A percentile compares a stretch with the other conserved stretches of the same genome.
phyloP scores from a whole-genome alignment of 2,329 filamentous ascomycete genomes.

The Aspergillus ochraceus region DNA sequence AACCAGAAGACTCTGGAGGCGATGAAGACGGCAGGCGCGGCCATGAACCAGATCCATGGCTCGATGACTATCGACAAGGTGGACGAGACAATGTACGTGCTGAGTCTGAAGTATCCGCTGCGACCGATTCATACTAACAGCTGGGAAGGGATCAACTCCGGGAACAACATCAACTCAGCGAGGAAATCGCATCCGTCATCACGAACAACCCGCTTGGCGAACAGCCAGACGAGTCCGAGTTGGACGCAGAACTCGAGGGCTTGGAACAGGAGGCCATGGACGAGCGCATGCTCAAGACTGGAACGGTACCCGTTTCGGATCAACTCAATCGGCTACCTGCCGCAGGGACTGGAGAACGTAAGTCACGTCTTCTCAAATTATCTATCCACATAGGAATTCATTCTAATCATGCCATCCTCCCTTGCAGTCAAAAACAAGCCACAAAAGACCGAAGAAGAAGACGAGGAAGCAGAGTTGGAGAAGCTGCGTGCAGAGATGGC shows the following conservation, averaged over 20 bases:
- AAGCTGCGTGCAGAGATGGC: conserved; percentile 97
- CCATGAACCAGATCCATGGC: conserved; percentile 91
- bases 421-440: conserved; percentile 47
- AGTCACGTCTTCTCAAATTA: conserved; percentile 41
- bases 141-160: conserved; percentile 75
- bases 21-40: conserved; percentile 86
- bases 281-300: conserved; percentile 88
- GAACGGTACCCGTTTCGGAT: conserved; percentile 77
- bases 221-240: conserved; percentile 77
- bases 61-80: conserved; percentile 92
- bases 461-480: conserved; percentile 91
- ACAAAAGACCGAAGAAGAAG: conserved; percentile 70
- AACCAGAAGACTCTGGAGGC: conserved; percentile 94
- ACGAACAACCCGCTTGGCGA: conserved; percentile 68
- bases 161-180: conserved; percentile 88
- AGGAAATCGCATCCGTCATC: conserved; percentile 88
- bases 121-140: conserved; percentile 10
- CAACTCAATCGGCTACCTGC: conserved; percentile 74
- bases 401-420: not conserved
- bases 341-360: conserved; percentile 73
- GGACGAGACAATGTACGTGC: conserved; percentile 84
- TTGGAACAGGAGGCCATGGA: conserved; percentile 92
- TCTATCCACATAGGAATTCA: not conserved
- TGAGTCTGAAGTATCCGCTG: not conserved
- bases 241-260: conserved; percentile 80